phyloP scores from a whole-genome alignment of 2,329 filamentous ascomycete genomes.

The Capronia coronata region DNA sequence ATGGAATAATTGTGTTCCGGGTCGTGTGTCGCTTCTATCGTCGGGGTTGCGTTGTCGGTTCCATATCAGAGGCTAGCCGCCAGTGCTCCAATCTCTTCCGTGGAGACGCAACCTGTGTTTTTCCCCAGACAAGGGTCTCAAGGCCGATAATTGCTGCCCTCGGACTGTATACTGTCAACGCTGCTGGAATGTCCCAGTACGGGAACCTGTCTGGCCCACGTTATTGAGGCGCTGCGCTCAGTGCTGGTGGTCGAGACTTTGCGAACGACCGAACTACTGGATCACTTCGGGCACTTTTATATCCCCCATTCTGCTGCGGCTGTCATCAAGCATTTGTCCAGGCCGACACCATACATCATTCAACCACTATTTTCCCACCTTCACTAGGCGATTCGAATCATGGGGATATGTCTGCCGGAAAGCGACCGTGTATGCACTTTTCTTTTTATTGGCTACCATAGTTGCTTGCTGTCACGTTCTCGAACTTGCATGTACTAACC shows the following conservation, averaged over 20 bases:
- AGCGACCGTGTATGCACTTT: slow-evolving; percentile 19
- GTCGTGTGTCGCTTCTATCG: neutral
- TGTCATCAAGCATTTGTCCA: too few species aligned
- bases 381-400: slow-evolving; percentile 1
- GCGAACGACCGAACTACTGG: neutral
- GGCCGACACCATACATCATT: neutral
- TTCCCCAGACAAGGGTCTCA: neutral
- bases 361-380: neutral
- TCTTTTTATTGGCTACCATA: neutral
- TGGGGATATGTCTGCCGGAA: slow-evolving; percentile 13
- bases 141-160: neutral
- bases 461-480: neutral
- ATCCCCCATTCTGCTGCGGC: too few species aligned
- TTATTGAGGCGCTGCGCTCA: slow-evolving; percentile 4
- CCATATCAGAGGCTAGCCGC: neutral
- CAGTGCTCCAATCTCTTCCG: neutral
- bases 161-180: neutral
- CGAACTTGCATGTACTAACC: slow-evolving; percentile 13
- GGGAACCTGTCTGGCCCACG: slow-evolving; percentile 8
- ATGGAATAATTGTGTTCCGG: too few species aligned
- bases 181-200: slow-evolving; percentile 11
- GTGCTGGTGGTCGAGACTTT: neutral
- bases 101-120: neutral
- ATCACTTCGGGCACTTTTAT: too few species aligned
- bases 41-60: neutral